Evolutionary conservation across 2,329 filamentous ascomycete species (phyloP), one percentile per base, ranked within the genome.

Genomic region (Fusarium tuaranense): DNA sequence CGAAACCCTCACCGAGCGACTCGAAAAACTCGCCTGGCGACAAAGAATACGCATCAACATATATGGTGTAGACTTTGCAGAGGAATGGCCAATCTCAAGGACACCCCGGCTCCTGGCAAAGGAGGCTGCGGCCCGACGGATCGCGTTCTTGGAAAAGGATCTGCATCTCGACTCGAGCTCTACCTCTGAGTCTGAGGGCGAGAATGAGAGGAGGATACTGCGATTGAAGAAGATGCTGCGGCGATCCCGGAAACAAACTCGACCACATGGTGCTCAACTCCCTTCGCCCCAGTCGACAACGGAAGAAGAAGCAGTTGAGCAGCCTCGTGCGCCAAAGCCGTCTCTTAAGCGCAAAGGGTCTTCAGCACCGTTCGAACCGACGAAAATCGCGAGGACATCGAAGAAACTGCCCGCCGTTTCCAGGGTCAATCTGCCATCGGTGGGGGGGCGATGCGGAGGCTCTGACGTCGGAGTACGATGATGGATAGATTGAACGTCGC

Each of bases 41-140:
- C 57, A 60, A 39, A 22, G 38, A 38, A 60, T 60, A 13, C 57
- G 57, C 20, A 27, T 60, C 32, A 39, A 22, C 9, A 18, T 41
- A 13, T 60, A 60, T 5, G 57, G 57, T n/a, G 57, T 18, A 5
- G 57, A 39, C 7, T 60, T 60, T 39, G 57, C 57, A 16, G 57
- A 60, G 34, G 34, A 60, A 38, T 60, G 57, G 57, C 60, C 60
- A 3, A 62, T 62, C 30, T 62, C 60, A 10, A 32, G 25, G 39
- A 62, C 60, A 18, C 60, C 60, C 18, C 39, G 60, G 32, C 27
- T 48, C 18, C 41, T 62, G 5, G 60, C 60, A 8, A 18, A 51
- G 8, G 60, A 62, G 16, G 60, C 60, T 4, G 41, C 39, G 27
- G 48, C 48, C 14, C 48, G 27, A 30, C 27, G 27, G 48, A 20